Base-by-base conservation (phyloP, 140 eudicot genomes). In the Anethum foeniculum region DNA sequence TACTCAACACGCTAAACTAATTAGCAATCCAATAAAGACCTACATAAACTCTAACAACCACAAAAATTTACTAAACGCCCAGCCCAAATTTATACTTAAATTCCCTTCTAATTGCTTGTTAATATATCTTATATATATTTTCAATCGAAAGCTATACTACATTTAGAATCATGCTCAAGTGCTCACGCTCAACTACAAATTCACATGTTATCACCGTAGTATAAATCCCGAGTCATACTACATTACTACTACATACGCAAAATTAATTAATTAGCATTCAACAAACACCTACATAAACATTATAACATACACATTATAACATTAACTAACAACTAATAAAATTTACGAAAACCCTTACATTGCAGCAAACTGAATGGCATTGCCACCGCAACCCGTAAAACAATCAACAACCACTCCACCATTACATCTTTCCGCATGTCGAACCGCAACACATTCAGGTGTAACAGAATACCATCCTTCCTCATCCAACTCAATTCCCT, bases 391-490 rank as follows among this genome's bases (percentile, higher is more conserved):
- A 68, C 96, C 97, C 23, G 97, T 87, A 77, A 92, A 92, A 79
- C 91, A 86, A 82, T 90, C 97, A 18, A 92, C 75, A 10, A 89
- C 88, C 18, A 92, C 87, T 12, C 92, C 93, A 75, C 87, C 93
- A 13, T 69, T 71, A 58, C 90, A 82, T 79, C 92, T 84, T 27
- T 77, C 77, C 7, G 97, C 97, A 51, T 92, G 97, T n/a, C 85
- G 83, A 75, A 84, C 84, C 3, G 97, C 97, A 39, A 92, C 86
- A 78, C 81, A 88, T 80, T 92, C 97, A 46, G 96, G 97, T 47
- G 93, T 92, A 72, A 92, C 97, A 64, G 97, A 92, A 80, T 84
- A 92, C 97, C 97, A 92, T 14, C 97, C 97, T 81, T 92, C 93
- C 82, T 90, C 96, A 72, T 92, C 97, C 88, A 92, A 74, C 81